Percentiles rank a stretch among this genome's conserved stretches.
Evolutionary conservation across 2,329 filamentous ascomycete genomes (phyloP).

Genomic region (Amauroascus niger): DNA sequence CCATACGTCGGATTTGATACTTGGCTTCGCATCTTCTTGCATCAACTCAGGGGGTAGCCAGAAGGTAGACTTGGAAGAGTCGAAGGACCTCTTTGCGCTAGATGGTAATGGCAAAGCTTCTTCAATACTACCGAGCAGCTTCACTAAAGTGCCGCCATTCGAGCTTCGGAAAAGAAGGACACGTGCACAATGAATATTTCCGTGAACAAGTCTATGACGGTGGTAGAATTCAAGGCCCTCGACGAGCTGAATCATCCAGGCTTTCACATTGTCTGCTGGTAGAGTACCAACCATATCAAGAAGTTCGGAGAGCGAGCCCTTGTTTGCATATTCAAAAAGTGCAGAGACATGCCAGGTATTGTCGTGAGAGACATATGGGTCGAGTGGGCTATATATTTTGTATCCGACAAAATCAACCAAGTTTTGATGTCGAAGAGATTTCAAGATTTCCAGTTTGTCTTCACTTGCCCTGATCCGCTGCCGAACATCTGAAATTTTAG

Average conservation of each 20-base stretch:
- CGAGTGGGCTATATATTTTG: slow-evolving; percentile 54
- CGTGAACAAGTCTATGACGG: slow-evolving; percentile 72
- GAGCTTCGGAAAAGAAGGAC: slow-evolving; percentile 64
- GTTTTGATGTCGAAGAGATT: slow-evolving; percentile 64
- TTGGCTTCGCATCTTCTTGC: slow-evolving; percentile 46
- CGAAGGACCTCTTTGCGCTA: slow-evolving; percentile 26
- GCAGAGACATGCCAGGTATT: slow-evolving; percentile 62
- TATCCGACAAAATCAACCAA: slow-evolving; percentile 73
- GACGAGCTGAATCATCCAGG: slow-evolving; percentile 85
- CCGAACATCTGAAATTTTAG: slow-evolving; percentile 57
- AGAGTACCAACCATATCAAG: slow-evolving; percentile 69
- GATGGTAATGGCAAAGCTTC: slow-evolving; percentile 44
- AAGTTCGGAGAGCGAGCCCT: slow-evolving; percentile 71
- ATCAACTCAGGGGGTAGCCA: slow-evolving; percentile 74
- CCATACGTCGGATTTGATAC: slow-evolving; percentile 84
- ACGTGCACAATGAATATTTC: slow-evolving; percentile 69
- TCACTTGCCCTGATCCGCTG: slow-evolving; percentile 69
- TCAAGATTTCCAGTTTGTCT: slow-evolving; percentile 63
- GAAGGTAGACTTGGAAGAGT: slow-evolving; percentile 63
- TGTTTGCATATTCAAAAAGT: slow-evolving; percentile 66
- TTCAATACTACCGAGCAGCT: slow-evolving; percentile 42
- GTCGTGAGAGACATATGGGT: slow-evolving; percentile 33
- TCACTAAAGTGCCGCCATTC: slow-evolving; percentile 57
- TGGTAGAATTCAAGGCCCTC: slow-evolving; percentile 84
- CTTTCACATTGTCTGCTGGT: slow-evolving; percentile 63